Percentiles rank a stretch among this genome's conserved stretches.
These are phyloP conservation scores for Botryosphaeria agaves DNA, from an alignment of 2,329 filamentous ascomycete genomes.

Conservation along the genomic window DNA sequence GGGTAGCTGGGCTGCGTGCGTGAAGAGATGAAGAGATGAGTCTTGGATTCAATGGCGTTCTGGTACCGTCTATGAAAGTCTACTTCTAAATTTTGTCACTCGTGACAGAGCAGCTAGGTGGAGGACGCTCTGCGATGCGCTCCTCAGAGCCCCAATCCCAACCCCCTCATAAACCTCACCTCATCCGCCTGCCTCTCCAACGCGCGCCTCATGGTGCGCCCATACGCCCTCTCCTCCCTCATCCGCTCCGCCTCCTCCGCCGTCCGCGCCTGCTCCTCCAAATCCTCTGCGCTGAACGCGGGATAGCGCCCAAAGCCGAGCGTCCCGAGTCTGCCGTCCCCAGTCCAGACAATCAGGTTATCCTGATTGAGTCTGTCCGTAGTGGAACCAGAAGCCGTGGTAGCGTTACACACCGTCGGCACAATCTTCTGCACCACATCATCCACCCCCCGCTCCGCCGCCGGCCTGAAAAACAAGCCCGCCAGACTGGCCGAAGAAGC, in stretches of 20 bases:
- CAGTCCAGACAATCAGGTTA: constrained; percentile 74
- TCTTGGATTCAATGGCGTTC: too few relatives aligned
- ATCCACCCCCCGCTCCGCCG: constrained; percentile 22
- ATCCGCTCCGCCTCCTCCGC: constrained; percentile 30
- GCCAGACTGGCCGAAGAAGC: constrained; percentile 5
- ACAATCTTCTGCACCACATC: constrained; percentile 72
- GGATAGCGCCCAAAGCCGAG: constrained; percentile 29
- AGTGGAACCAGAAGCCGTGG: not conserved
- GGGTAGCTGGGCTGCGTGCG: too few relatives aligned
- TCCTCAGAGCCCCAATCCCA: constrained; percentile 32
- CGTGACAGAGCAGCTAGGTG: too few relatives aligned
- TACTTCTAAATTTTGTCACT: too few relatives aligned
- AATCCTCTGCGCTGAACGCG: constrained; percentile 13
- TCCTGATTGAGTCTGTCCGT: constrained; percentile 22
- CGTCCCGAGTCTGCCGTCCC: constrained; percentile 58
- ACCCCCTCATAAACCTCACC: constrained; percentile 51
- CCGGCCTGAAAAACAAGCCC: constrained; percentile 9
- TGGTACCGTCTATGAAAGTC: too few relatives aligned
- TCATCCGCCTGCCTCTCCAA: constrained; percentile 66
- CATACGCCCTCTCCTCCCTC: constrained; percentile 30
- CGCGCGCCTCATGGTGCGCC: constrained; percentile 54
- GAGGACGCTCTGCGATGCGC: too few relatives aligned
- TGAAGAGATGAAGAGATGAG: too few relatives aligned
- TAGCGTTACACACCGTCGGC: constrained; percentile 28
- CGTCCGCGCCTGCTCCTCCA: constrained; percentile 16